A percentile compares a stretch with the other conserved stretches of the same genome.
These are phyloP conservation scores for Fonsecaea pugnacius DNA, from an alignment of 2,329 filamentous ascomycete genomes.

Conservation along the genomic window DNA sequence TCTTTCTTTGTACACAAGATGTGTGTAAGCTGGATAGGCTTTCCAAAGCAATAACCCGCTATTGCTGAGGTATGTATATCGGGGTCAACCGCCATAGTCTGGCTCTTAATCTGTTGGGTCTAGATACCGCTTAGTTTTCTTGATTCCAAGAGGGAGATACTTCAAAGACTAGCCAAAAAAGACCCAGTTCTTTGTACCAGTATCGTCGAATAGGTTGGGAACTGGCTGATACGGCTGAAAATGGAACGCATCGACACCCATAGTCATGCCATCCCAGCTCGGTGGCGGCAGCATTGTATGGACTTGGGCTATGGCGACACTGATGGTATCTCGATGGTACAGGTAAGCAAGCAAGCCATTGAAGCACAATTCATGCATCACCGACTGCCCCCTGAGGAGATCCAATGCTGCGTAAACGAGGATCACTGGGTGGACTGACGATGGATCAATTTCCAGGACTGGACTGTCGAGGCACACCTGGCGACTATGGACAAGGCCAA, in stretches of 20 bases:
- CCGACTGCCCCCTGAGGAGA: not conserved
- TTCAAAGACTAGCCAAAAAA: not conserved
- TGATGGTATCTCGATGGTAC: constrained; percentile 21
- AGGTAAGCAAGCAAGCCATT: constrained; percentile 4
- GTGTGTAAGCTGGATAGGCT: constrained; percentile 3
- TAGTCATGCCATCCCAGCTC: constrained; percentile 15
- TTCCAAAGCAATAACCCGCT: not conserved
- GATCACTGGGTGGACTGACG: not conserved
- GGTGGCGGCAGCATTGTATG: constrained; percentile 21
- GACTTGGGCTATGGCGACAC: constrained; percentile 13
- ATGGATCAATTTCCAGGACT: constrained; percentile 40
- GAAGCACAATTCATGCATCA: not conserved
- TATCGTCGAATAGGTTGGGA: not conserved
- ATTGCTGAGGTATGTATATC: constrained; percentile 12
- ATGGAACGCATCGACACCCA: constrained; percentile 24
- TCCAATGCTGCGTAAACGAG: not conserved
- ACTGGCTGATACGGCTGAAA: not conserved
- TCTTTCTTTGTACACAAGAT: not conserved
- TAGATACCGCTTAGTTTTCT: not conserved
- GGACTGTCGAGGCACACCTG: constrained; percentile 53
- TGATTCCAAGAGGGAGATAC: not conserved
- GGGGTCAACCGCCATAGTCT: constrained; percentile 4
- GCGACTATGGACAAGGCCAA: constrained; percentile 54
- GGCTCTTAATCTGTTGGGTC: constrained; percentile 5
- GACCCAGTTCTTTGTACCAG: not conserved